Evolutionary conservation across 371 early-diverging fungal genomes (phyloP).

Genomic region (Mortierella sp.): DNA sequence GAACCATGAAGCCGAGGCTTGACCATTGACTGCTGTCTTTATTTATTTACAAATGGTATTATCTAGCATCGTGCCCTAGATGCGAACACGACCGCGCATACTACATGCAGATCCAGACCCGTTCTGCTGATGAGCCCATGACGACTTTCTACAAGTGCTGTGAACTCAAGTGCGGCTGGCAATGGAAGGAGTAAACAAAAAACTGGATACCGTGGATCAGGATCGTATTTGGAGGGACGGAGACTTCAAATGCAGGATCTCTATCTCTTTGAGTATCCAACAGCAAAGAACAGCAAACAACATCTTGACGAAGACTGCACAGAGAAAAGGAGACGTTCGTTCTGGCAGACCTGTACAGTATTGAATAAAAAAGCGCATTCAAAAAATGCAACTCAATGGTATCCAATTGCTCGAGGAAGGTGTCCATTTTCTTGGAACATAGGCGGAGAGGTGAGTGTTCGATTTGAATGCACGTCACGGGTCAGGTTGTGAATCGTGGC

Average conservation of each 20-base stretch:
- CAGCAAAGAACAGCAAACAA: not conserved
- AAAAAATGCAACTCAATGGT: not conserved
- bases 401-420: not conserved
- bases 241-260: not conserved
- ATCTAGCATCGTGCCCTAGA: slow-evolving; percentile 82
- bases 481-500: slow-evolving; percentile 3
- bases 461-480: not conserved
- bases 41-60: too few relatives aligned
- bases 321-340: not conserved
- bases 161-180: slow-evolving; percentile 75
- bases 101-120: slow-evolving; percentile 95
- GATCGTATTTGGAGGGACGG: not conserved
- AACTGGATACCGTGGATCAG: not conserved
- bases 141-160: slow-evolving; percentile 91
- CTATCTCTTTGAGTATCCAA: not conserved
- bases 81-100: slow-evolving; percentile 92
- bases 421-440: not conserved
- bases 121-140: slow-evolving; percentile 97
- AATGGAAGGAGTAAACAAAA: slow-evolving; percentile 75
- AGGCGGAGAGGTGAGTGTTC: not conserved
- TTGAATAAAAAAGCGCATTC: not conserved
- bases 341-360: slow-evolving; percentile 5
- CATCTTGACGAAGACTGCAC: not conserved
- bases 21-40: too few relatives aligned
- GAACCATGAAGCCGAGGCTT: too few relatives aligned